These are phyloP conservation scores for Aciculoconidium aculeatum DNA, from an alignment of 805 yeast genomes.

Conservation along the genomic window DNA sequence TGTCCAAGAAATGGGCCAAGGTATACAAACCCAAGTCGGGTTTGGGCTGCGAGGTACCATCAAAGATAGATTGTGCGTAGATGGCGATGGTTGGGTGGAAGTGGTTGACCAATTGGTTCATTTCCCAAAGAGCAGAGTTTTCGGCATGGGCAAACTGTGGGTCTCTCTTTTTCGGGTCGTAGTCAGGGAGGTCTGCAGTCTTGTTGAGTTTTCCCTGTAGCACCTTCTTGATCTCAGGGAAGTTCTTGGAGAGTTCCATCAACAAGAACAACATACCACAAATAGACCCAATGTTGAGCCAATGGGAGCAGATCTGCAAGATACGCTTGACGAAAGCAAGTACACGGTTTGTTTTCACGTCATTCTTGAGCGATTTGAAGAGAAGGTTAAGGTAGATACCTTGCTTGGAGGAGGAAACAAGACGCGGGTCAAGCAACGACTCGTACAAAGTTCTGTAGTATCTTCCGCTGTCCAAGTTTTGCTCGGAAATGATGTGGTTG, in stretches of 20 bases:
- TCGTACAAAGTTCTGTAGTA: constrained; percentile 87
- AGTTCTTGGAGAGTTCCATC: constrained; percentile 56
- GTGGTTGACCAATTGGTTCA: constrained; percentile 65
- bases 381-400: constrained; percentile 84
- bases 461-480: constrained; percentile 55
- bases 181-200: too few relatives aligned
- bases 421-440: constrained; percentile 76
- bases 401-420: constrained; percentile 84
- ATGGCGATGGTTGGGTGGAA: constrained; percentile 89
- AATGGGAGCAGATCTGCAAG: constrained; percentile 74
- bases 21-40: constrained; percentile 92
- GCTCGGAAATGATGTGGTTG: constrained; percentile 67
- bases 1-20: constrained; percentile 83
- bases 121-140: constrained; percentile 81
- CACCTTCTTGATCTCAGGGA: constrained; percentile 56
- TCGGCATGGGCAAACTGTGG: constrained; percentile 90
- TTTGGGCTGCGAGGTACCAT: constrained; percentile 45
- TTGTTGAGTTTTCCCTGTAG: constrained; percentile 20
- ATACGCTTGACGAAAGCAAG: constrained; percentile 89
- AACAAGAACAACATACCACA: constrained; percentile 77
- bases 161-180: constrained; percentile 87
- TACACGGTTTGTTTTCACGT: constrained; percentile 55
- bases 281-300: constrained; percentile 85
- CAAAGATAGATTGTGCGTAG: constrained; percentile 64
- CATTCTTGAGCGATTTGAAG: constrained; percentile 76